phyloP scores from a whole-genome alignment of 495 filamentous ascomycete genomes.

The Lepidopterella palustris region DNA sequence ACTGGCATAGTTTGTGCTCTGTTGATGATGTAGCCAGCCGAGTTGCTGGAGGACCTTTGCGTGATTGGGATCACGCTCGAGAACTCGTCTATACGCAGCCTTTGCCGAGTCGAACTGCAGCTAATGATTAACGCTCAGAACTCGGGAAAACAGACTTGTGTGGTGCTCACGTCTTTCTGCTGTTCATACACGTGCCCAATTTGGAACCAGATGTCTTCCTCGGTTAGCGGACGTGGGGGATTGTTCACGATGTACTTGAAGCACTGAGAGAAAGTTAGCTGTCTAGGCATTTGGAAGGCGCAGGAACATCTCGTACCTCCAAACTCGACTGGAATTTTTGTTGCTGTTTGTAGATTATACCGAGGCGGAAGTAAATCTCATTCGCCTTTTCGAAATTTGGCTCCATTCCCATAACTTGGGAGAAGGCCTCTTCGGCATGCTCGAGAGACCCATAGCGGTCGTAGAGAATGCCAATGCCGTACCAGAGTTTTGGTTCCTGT shows the following conservation, averaged over 20 bases:
- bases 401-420: slow-evolving; percentile 98
- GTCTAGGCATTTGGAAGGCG: background rate
- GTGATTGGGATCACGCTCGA: slow-evolving; percentile 92
- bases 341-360: slow-evolving; percentile 99
- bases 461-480: slow-evolving; percentile 96
- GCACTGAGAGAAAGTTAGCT: slow-evolving; percentile 51
- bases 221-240: slow-evolving; percentile 85
- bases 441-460: slow-evolving; percentile 95
- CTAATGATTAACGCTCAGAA: slow-evolving; percentile 32
- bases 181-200: slow-evolving; percentile 99
- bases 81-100: slow-evolving; percentile 81
- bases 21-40: slow-evolving; percentile 95
- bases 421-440: slow-evolving; percentile 97
- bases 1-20: slow-evolving; percentile 78
- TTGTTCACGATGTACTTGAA: slow-evolving; percentile 97
- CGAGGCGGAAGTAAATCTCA: slow-evolving; percentile 96
- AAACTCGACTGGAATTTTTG: slow-evolving; percentile 88
- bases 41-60: slow-evolving; percentile 98
- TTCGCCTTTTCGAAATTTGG: slow-evolving; percentile 98
- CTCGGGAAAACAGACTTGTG: background rate
- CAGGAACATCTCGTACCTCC: slow-evolving; percentile 54
- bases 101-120: slow-evolving; percentile 86
- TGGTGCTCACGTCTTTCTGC: slow-evolving; percentile 83
- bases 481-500: slow-evolving; percentile 98
- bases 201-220: slow-evolving; percentile 99